Conservation (phyloP, 495 filamentous ascomycete genomes). For the Penicillium waksmanii region DNA sequence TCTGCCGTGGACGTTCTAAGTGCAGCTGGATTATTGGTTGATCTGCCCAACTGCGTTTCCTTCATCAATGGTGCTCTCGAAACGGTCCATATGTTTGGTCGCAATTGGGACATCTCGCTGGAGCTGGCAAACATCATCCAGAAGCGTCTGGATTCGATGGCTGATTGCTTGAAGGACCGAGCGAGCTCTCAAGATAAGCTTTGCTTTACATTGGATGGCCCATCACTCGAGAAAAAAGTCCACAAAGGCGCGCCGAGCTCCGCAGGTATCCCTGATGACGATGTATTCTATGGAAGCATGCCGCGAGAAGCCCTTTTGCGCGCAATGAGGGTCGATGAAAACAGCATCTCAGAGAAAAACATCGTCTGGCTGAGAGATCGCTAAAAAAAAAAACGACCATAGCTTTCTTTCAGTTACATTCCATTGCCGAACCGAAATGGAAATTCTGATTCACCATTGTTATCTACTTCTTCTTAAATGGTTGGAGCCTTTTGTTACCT, state of each 20-base stretch:
- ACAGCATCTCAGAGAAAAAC: constrained; percentile 24
- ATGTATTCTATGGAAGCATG: constrained; percentile 41
- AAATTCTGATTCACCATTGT: background rate
- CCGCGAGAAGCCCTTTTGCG: constrained; percentile 36
- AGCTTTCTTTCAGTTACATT: constrained; percentile 3
- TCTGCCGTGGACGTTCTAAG: constrained; percentile 53
- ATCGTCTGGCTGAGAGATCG: constrained; percentile 37
- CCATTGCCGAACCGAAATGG: background rate
- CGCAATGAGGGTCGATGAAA: constrained; percentile 36
- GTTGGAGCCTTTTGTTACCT: background rate
- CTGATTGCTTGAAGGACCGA: constrained; percentile 32
- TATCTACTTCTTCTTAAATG: background rate
- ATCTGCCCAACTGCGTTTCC: constrained; percentile 47
- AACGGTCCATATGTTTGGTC: constrained; percentile 33
- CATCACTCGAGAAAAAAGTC: constrained; percentile 37
- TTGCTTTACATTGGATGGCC: constrained; percentile 37
- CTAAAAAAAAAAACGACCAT: constrained; percentile 22
- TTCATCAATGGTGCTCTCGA: constrained; percentile 51
- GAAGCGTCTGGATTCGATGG: constrained; percentile 34
- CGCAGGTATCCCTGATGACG: constrained; percentile 28
- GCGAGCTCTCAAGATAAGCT: constrained; percentile 30
- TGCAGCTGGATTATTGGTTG: constrained; percentile 35
- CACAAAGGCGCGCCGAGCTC: constrained; percentile 25
- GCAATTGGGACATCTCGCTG: constrained; percentile 39
- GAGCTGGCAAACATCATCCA: constrained; percentile 34